These are phyloP conservation scores for Phytophthora cactorum DNA, from an alignment of 352 stramenopile genomes.

Conservation along the genomic window DNA sequence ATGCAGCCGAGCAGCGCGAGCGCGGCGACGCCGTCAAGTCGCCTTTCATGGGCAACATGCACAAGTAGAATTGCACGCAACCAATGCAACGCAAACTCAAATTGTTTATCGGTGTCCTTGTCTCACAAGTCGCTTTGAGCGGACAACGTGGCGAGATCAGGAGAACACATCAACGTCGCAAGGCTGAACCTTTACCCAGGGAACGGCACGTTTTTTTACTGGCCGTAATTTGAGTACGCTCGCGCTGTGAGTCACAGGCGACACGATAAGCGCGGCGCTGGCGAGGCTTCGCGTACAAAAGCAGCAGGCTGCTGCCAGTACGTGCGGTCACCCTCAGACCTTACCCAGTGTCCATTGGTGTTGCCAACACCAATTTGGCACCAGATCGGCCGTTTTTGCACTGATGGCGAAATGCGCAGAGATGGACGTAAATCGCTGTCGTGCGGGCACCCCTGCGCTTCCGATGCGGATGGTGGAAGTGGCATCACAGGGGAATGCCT, in stretches of 20 bases:
- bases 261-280: background rate
- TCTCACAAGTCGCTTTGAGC: constrained; percentile 35
- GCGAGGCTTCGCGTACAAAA: too few relatives aligned
- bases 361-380: background rate
- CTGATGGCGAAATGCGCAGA: constrained; percentile 29
- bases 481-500: background rate
- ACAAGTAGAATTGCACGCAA: constrained; percentile 53
- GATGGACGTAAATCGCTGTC: constrained; percentile 18
- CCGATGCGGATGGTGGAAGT: background rate
- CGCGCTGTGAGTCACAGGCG: too few relatives aligned
- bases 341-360: constrained; percentile 7
- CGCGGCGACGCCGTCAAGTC: constrained; percentile 56
- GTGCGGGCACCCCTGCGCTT: constrained; percentile 6
- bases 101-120: constrained; percentile 22
- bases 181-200: constrained; percentile 21
- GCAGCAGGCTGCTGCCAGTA: too few relatives aligned
- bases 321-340: constrained; percentile 3
- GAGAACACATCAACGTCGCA: constrained; percentile 18
- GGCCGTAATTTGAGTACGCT: background rate
- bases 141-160: constrained; percentile 33
- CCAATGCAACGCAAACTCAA: constrained; percentile 27
- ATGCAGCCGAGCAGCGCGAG: constrained; percentile 51
- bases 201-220: constrained; percentile 1
- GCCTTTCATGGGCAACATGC: constrained; percentile 48
- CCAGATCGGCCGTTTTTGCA: constrained; percentile 14